phyloP scores from a whole-genome alignment of 352 stramenopile genomes.

The Phytopythium oedochilum region DNA sequence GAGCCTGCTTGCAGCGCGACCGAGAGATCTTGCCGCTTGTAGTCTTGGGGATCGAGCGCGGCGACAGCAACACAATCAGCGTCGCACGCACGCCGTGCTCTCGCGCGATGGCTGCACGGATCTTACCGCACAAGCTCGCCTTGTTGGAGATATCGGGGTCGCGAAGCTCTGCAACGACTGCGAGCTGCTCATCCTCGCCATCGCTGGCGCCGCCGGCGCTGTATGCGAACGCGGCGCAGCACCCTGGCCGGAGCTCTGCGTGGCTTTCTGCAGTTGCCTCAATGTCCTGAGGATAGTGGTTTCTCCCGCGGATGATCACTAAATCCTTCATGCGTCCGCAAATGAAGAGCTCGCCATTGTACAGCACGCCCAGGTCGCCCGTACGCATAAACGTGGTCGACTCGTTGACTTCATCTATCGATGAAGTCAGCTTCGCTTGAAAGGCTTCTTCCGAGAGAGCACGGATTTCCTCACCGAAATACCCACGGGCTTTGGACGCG shows the following conservation, averaged over 20 bases:
- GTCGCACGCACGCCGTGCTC: conserved; percentile 87
- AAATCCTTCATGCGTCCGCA: conserved; percentile 98
- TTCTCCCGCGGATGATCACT: conserved; percentile 98
- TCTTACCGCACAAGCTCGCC: conserved; percentile 68
- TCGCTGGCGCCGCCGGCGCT: conserved; percentile 20
- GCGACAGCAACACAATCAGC: conserved; percentile 89
- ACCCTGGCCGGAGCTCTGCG: conserved; percentile 89
- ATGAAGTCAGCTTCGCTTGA: conserved; percentile 63
- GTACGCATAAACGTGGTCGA: conserved; percentile 86
- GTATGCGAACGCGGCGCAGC: conserved; percentile 92
- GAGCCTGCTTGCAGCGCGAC: conserved; percentile 78
- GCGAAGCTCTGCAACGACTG: conserved; percentile 74
- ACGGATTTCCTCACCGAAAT: conserved; percentile 82
- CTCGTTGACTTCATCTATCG: conserved; percentile 14
- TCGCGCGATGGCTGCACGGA: conserved; percentile 56
- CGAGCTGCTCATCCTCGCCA: conserved; percentile 64
- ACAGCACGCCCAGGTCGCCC: conserved; percentile 97
- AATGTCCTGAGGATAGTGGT: conserved; percentile 99
- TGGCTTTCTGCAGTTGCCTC: conserved; percentile 90
- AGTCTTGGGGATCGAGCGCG: conserved; percentile 95
- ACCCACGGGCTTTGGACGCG: conserved; percentile 92
- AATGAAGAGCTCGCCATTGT: conserved; percentile 95
- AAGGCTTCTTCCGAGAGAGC: conserved; percentile 88
- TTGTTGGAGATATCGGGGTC: conserved; percentile 60
- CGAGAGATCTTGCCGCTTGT: conserved; percentile 98